These are phyloP conservation scores for Emergomyces pasteurianus DNA, from an alignment of 2,329 filamentous ascomycete genomes.

Conservation along the genomic window DNA sequence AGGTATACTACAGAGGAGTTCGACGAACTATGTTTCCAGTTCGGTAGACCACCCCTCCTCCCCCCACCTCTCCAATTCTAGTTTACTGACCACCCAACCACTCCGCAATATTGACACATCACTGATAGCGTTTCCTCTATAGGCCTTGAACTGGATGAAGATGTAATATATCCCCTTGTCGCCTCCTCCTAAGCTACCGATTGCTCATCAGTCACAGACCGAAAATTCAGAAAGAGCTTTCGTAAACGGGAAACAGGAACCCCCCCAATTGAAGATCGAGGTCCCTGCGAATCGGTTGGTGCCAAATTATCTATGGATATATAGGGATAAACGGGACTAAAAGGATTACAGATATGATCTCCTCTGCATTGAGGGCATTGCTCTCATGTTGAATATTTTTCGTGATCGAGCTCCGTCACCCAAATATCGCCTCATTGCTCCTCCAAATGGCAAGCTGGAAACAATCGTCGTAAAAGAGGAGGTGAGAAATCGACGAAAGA, in stretches of 20 bases:
- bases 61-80: neutral
- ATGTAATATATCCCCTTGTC: constrained; percentile 36
- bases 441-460: constrained; percentile 61
- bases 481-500: constrained; percentile 24
- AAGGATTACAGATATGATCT: constrained; percentile 54
- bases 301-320: neutral
- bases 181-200: constrained; percentile 14
- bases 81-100: neutral
- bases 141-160: constrained; percentile 90
- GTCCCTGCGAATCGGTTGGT: constrained; percentile 85
- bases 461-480: constrained; percentile 67
- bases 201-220: constrained; percentile 38
- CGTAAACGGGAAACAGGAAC: constrained; percentile 68
- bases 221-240: constrained; percentile 61
- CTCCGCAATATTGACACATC: constrained; percentile 9
- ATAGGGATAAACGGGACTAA: constrained; percentile 13
- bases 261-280: constrained; percentile 92
- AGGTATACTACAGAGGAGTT: constrained; percentile 90
- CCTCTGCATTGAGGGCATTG: constrained; percentile 95
- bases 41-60: constrained; percentile 43
- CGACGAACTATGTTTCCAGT: constrained; percentile 96
- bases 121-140: constrained; percentile 11
- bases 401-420: constrained; percentile 62
- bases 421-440: constrained; percentile 64
- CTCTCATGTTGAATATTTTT: constrained; percentile 93